Conservation (phyloP, 345 rosid species). For the Lumnitzera racemosa region DNA sequence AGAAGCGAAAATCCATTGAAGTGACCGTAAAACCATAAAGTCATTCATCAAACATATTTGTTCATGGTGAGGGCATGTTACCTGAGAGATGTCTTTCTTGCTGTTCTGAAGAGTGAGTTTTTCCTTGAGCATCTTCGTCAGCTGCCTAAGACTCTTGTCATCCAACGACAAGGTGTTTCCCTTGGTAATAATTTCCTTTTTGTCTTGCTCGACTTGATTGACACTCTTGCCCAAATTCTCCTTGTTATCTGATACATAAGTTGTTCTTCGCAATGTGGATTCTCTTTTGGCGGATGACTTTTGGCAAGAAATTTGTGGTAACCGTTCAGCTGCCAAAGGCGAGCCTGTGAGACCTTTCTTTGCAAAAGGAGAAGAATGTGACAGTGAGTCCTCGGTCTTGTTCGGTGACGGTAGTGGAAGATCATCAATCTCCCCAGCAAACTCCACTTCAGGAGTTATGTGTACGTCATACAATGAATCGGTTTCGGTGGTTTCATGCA, state of each 20-base stretch:
- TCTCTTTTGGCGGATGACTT: slow-evolving; percentile 16
- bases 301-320: slow-evolving; percentile 19
- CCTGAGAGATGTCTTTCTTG: not conserved
- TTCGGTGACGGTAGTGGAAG: slow-evolving; percentile 10
- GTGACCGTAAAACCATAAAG: not conserved
- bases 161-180: slow-evolving; percentile 3
- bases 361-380: slow-evolving; percentile 5
- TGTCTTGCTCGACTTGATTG: not conserved
- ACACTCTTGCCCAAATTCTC: not conserved
- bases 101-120: slow-evolving; percentile 3
- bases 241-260: not conserved
- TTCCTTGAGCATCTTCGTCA: slow-evolving; percentile 13
- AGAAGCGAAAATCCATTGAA: not conserved
- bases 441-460: slow-evolving; percentile 14
- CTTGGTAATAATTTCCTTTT: not conserved
- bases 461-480: slow-evolving; percentile 2
- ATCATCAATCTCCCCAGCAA: not conserved
- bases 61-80: not conserved
- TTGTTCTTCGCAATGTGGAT: slow-evolving; percentile 7
- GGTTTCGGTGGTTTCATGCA: not conserved
- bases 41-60: not conserved
- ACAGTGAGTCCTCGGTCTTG: slow-evolving; percentile 6
- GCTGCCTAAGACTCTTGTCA: slow-evolving; percentile 13
- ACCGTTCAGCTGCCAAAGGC: slow-evolving; percentile 22
- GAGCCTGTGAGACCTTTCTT: not conserved